Evolutionary conservation across 768 basidiomycete species (phyloP).

Genomic region (Pluteus cervinus): DNA sequence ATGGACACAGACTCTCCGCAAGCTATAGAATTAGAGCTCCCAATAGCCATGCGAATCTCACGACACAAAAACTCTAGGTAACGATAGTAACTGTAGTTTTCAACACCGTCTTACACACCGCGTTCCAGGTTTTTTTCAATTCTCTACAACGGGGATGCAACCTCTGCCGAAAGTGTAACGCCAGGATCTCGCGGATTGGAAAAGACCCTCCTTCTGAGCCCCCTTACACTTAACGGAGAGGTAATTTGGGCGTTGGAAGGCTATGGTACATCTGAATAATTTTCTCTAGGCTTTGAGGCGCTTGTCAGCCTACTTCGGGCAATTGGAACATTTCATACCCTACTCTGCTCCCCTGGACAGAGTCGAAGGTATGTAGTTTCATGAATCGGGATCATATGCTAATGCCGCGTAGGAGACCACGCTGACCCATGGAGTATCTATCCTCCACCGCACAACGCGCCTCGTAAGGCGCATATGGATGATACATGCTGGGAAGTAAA

Average conservation of each 20-base stretch:
- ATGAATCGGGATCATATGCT: no score
- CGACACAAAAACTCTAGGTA: conserved; percentile 50
- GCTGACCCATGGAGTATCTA: conserved; percentile 10
- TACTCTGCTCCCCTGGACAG: no score
- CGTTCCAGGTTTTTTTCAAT: conserved; percentile 30
- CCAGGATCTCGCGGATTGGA: conserved; percentile 14
- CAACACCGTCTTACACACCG: not conserved
- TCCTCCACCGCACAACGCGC: conserved; percentile 51
- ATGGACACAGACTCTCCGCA: conserved; percentile 18
- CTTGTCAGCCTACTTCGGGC: conserved; percentile 57
- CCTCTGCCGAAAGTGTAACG: conserved; percentile 27
- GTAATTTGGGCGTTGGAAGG: conserved; percentile 25
- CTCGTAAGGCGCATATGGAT: conserved; percentile 53
- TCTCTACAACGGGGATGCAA: conserved; percentile 53
- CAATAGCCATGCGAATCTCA: conserved; percentile 57
- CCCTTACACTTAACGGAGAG: conserved; percentile 54
- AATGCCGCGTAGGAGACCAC: not conserved
- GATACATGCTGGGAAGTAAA: conserved; percentile 68
- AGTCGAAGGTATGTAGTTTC: no score
- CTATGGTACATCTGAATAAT: not conserved
- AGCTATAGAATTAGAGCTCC: conserved; percentile 40
- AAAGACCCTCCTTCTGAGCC: conserved; percentile 42
- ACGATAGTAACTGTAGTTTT: conserved; percentile 1
- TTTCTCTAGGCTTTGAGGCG: conserved; percentile 39
- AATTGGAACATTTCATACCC: conserved; percentile 48